Evolutionary conservation across 176 grass and related monocot species (phyloP), one percentile per base, ranked within the genome.

Genomic region (Cenchrus purpureus): DNA sequence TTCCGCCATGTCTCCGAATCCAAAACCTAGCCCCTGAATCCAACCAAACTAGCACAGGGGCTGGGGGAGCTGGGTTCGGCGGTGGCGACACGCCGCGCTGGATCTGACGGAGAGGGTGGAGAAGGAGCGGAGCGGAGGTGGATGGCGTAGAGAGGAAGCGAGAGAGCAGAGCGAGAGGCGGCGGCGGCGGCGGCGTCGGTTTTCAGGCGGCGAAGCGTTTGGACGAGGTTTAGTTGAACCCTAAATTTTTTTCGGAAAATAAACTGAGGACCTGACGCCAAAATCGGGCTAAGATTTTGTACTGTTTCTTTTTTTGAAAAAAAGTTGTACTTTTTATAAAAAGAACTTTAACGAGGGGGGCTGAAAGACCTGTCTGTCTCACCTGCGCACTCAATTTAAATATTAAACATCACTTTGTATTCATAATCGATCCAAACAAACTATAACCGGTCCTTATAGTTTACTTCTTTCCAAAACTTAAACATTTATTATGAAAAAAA

Each of bases 1-100:
- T 48, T 91, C 85, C 72, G 81, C 96, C 96, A 92, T 93, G 67
- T 57, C 73, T 82, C 49, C 73, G 71, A 84, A 65, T 85, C 65
- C 4, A 80, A 76, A 68, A 86, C 63, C 37, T 20, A 78, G 65
- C 50, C 51, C 29, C 42, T 20, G 3, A 68, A 10, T 44, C 77
- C 32, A 16, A 63, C 0, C 55, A 65, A 79, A 53, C 28, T 57
- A 10, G 52, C 37, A 31, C 70, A 16, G 82, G 58, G 19, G 43
- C 25, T 10, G 74, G 8, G 7, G 25, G 28, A 58, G 17, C 8
- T 11, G 46, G 52, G 34, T 10, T 57, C 17, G 25, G 79, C 34
- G 13, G 65, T 34, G 34, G 53, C 22, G 44, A 63, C 14, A 19
- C 10, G 12, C 76, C 15, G 56, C 55, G 19, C n/a, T 57, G 75